phyloP scores from a whole-genome alignment of 371 early-diverging fungal species.

The Zychaea mexicana region DNA sequence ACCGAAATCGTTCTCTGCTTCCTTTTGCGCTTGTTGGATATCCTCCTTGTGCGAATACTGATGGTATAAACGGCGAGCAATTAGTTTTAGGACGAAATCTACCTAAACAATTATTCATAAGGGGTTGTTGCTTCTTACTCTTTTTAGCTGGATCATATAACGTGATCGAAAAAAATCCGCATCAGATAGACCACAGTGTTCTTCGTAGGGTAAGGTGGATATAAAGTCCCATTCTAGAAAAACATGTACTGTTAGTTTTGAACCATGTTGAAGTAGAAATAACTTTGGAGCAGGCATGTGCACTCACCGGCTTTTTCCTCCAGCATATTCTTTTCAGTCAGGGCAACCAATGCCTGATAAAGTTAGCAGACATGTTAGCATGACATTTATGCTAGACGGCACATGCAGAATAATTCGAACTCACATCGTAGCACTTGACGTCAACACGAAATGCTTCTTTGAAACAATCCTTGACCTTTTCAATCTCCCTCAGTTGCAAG shows the following conservation, averaged over 20 bases:
- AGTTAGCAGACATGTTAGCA: neutral
- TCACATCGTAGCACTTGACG: slow-evolving; percentile 69
- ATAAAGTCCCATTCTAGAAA: slow-evolving; percentile 62
- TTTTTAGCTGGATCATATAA: slow-evolving; percentile 60
- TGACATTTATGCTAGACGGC: neutral
- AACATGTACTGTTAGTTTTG: neutral
- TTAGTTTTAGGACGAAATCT: too few species aligned
- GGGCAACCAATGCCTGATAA: slow-evolving; percentile 58
- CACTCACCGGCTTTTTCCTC: slow-evolving; percentile 62
- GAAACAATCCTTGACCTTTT: slow-evolving; percentile 61
- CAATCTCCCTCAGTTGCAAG: slow-evolving; percentile 50
- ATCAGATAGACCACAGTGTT: slow-evolving; percentile 59
- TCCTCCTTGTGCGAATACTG: slow-evolving; percentile 46
- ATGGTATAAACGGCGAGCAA: too few species aligned
- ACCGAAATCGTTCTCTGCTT: slow-evolving; percentile 46
- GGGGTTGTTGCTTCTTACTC: too few species aligned
- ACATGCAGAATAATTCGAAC: neutral
- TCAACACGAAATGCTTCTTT: slow-evolving; percentile 68
- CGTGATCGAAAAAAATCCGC: slow-evolving; percentile 61
- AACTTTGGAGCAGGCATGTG: too few species aligned
- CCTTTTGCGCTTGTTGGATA: slow-evolving; percentile 40
- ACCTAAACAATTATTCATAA: too few species aligned
- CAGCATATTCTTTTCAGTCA: slow-evolving; percentile 63
- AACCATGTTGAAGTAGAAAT: too few species aligned
- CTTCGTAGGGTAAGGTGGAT: slow-evolving; percentile 52